phyloP scores from a whole-genome alignment of 768 basidiomycete genomes.

The Lyophyllum atratum region DNA sequence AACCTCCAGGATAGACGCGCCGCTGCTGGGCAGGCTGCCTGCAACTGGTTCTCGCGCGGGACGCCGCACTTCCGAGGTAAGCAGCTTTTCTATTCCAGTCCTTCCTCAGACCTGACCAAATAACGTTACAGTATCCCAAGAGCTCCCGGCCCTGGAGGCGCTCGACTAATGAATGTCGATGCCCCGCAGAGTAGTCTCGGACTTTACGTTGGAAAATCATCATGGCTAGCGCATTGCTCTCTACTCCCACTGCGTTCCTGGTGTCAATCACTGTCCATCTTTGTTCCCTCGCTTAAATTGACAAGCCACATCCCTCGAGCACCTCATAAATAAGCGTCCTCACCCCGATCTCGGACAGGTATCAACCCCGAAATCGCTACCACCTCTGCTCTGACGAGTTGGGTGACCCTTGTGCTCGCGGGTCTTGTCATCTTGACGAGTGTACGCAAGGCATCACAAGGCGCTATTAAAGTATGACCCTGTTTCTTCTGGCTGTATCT shows the following conservation, averaged over 20 bases:
- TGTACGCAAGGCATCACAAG: conserved; percentile 66
- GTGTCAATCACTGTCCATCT: conserved; percentile 62
- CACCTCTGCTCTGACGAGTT: conserved; percentile 43
- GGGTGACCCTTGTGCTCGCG: conserved; percentile 66
- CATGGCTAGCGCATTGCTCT: conserved; percentile 48
- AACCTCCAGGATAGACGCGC: conserved; percentile 48
- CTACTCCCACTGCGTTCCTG: conserved; percentile 70
- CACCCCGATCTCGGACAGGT: conserved; percentile 23
- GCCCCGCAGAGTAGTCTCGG: conserved; percentile 46
- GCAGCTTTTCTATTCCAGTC: conserved; percentile 27
- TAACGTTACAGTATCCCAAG: conserved; percentile 44
- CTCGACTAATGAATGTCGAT: conserved; percentile 70
- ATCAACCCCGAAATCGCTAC: conserved; percentile 31
- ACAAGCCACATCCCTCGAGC: conserved; percentile 30
- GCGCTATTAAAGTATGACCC: conserved; percentile 59
- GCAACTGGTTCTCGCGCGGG: conserved; percentile 52
- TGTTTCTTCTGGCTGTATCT: conserved; percentile 1
- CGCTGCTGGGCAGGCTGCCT: conserved; percentile 31
- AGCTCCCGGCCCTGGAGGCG: conserved; percentile 64
- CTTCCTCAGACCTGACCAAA: not conserved
- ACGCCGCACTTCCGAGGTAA: conserved; percentile 50
- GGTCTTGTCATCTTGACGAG: conserved; percentile 77
- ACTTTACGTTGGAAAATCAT: conserved; percentile 58
- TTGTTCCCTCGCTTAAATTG: not conserved
- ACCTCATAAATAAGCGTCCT: conserved; percentile 55